These are phyloP conservation scores for Phytopythium mirpurense DNA, from an alignment of 352 stramenopile genomes.

Conservation along the genomic window DNA sequence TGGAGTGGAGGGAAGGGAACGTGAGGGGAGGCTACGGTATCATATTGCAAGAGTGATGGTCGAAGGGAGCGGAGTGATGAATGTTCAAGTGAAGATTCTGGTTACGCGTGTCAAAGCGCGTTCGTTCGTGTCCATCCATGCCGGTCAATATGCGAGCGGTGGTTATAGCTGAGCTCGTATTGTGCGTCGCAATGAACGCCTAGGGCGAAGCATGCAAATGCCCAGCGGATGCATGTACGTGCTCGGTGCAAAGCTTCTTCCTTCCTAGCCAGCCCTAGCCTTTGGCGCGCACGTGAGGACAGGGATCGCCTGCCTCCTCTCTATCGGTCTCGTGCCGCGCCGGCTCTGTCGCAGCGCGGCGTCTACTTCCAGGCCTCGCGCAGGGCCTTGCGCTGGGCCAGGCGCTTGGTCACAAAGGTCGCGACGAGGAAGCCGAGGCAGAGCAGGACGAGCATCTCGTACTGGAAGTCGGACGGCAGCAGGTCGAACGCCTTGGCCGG, in stretches of 20 bases:
- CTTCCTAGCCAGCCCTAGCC: no score
- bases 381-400: slow-evolving; percentile 72
- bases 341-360: no score
- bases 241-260: no score
- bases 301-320: no score
- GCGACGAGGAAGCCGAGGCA: slow-evolving; percentile 83
- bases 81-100: neutral
- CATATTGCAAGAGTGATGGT: neutral
- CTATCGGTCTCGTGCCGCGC: slow-evolving; percentile 12
- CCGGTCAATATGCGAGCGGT: no score
- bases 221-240: no score
- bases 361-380: slow-evolving; percentile 79
- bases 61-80: neutral
- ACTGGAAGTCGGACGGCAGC: slow-evolving; percentile 95
- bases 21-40: no score
- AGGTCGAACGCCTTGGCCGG: slow-evolving; percentile 95
- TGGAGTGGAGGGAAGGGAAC: neutral
- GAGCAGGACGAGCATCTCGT: slow-evolving; percentile 90
- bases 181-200: no score
- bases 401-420: slow-evolving; percentile 57
- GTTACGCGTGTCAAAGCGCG: neutral
- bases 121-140: no score
- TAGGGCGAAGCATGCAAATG: no score
- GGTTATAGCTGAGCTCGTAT: no score
- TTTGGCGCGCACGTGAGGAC: no score